Evolutionary conservation across 148 eudicot genomes (phyloP).

Genomic region (Dianthus caryophyllus): DNA sequence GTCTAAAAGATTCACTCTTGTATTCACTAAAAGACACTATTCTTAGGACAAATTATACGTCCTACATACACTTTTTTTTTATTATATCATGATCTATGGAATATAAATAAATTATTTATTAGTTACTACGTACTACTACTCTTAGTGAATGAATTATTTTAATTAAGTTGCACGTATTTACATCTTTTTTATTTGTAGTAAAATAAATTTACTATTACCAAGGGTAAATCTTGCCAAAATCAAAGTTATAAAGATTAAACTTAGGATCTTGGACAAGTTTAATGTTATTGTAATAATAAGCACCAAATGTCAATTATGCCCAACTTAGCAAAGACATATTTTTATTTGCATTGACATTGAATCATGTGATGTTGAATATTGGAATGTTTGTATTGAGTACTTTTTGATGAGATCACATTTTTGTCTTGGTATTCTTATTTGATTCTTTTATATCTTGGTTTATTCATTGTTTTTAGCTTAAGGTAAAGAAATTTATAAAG

Average conservation of each 20-base stretch:
- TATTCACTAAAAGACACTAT: constrained; percentile 2
- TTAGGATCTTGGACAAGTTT: constrained; percentile 10
- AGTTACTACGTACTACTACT: no score
- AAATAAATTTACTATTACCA: constrained; percentile 4
- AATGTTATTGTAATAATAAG: constrained; percentile 2
- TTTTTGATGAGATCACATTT: not conserved
- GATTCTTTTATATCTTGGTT: no score
- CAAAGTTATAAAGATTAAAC: constrained; percentile 8
- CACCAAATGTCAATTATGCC: constrained; percentile 10
- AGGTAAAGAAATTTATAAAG: no score
- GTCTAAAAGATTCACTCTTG: constrained; percentile 21
- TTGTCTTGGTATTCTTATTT: not conserved
- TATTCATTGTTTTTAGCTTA: no score
- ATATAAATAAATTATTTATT: no score
- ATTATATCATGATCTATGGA: no score
- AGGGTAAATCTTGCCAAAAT: constrained; percentile 5
- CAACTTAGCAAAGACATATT: not conserved
- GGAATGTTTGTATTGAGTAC: constrained; percentile 3
- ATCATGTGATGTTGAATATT: constrained; percentile 12
- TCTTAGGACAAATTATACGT: not conserved
- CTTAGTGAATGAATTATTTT: no score
- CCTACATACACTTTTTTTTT: not conserved
- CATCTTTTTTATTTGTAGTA: constrained; percentile 2
- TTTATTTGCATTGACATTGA: not conserved
- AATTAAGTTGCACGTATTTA: not conserved